phyloP scores from a whole-genome alignment of 148 eudicot genomes.

The Fallopia convolvulus region DNA sequence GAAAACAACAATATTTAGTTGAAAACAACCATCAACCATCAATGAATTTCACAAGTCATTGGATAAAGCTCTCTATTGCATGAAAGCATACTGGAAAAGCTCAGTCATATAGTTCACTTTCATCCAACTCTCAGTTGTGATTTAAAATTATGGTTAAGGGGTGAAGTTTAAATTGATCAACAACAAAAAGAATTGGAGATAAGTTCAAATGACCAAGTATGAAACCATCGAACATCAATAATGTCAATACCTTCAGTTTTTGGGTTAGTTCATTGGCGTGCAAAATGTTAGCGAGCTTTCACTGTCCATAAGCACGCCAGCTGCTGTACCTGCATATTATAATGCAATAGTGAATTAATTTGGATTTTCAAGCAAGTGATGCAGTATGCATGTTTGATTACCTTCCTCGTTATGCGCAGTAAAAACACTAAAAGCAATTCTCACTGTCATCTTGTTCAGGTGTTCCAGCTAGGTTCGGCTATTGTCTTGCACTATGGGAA shows the following conservation, averaged over 20 bases:
- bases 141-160: background rate
- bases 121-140: background rate
- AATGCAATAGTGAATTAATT: background rate
- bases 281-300: conserved; percentile 51
- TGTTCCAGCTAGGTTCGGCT: background rate
- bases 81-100: too few relatives aligned
- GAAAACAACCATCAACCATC: background rate
- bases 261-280: conserved; percentile 49
- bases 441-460: background rate
- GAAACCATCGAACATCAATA: background rate
- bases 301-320: conserved; percentile 51
- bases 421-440: background rate
- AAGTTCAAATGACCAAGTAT: background rate
- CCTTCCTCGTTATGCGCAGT: background rate
- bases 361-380: background rate
- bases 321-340: conserved; percentile 26
- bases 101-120: background rate
- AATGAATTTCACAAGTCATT: too few relatives aligned
- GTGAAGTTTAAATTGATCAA: background rate
- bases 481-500: too few relatives aligned
- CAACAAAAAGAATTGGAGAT: background rate
- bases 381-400: too few relatives aligned
- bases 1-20: background rate
- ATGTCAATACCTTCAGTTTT: conserved; percentile 29
- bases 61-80: too few relatives aligned